A percentile compares a stretch with the other conserved stretches of the same genome.
phyloP scores from a whole-genome alignment of 495 filamentous ascomycete species.

The Pyronema omphalodes region DNA sequence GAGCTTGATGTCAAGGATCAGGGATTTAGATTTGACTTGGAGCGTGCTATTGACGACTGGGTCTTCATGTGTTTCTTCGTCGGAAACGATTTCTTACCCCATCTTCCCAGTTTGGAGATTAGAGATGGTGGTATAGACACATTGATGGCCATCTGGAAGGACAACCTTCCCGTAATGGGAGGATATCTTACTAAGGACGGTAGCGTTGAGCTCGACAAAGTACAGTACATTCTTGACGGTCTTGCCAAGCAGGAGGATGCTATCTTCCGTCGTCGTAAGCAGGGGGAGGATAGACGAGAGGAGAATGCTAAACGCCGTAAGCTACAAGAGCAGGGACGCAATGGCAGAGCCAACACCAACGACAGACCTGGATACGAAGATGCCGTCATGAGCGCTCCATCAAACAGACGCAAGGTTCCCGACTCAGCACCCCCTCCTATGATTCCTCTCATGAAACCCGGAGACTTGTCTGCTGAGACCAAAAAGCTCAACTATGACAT shows the following conservation, averaged over 20 bases:
- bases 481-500: slow-evolving; percentile 60
- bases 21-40: slow-evolving; percentile 68
- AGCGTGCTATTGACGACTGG: slow-evolving; percentile 97
- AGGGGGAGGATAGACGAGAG: slow-evolving; percentile 63
- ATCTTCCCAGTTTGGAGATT: slow-evolving; percentile 91
- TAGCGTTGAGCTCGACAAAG: slow-evolving; percentile 65
- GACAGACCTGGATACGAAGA: slow-evolving; percentile 15
- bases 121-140: slow-evolving; percentile 94
- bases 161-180: slow-evolving; percentile 78
- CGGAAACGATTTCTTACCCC: slow-evolving; percentile 95
- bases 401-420: slow-evolving; percentile 11
- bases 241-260: slow-evolving; percentile 88
- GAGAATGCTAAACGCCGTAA: slow-evolving; percentile 47
- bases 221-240: slow-evolving; percentile 73
- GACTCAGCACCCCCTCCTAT: slow-evolving; percentile 24
- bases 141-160: slow-evolving; percentile 84
- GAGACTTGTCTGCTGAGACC: slow-evolving; percentile 42
- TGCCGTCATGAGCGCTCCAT: neutral
- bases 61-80: slow-evolving; percentile 99
- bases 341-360: slow-evolving; percentile 11
- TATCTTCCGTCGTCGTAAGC: slow-evolving; percentile 71
- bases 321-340: slow-evolving; percentile 32
- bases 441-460: slow-evolving; percentile 42
- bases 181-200: slow-evolving; percentile 94
- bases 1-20: slow-evolving; percentile 71